Percentiles rank a stretch among this genome's conserved stretches.
These are phyloP conservation scores for Narthecium ossifragum DNA, from an alignment of 106 monocot genomes.

Conservation along the genomic window DNA sequence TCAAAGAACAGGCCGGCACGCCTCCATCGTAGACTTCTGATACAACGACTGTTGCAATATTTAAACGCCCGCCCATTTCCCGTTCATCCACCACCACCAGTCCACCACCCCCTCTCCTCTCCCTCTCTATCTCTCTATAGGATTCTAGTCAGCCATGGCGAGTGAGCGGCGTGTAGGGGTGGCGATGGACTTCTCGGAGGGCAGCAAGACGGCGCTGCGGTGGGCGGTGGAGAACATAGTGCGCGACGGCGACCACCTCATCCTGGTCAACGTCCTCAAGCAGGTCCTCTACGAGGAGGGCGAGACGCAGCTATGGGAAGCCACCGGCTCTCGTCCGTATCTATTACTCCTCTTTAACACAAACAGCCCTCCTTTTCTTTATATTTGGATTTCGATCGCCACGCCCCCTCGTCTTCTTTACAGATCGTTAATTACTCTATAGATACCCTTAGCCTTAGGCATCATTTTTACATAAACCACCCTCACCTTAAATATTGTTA, in stretches of 20 bases:
- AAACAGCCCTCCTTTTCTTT: not conserved
- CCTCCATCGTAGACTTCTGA: too few relatives aligned
- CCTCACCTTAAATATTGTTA: too few relatives aligned
- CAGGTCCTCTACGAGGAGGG: conserved; percentile 52
- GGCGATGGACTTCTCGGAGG: conserved; percentile 83
- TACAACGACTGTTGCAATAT: too few relatives aligned
- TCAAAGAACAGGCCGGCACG: too few relatives aligned
- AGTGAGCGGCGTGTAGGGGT: conserved; percentile 51
- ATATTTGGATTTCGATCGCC: not conserved
- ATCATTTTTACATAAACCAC: too few relatives aligned
- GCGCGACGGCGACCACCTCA: conserved; percentile 50
- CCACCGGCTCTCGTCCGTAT: conserved; percentile 70
- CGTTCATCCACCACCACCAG: too few relatives aligned
- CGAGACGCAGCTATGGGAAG: conserved; percentile 87
- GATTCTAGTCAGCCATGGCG: not conserved
- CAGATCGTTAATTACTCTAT: too few relatives aligned
- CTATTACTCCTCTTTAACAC: not conserved
- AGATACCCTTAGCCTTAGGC: too few relatives aligned
- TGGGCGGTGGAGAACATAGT: conserved; percentile 77
- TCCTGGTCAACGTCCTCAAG: conserved; percentile 59
- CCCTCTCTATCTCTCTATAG: too few relatives aligned
- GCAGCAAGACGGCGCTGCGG: conserved; percentile 73
- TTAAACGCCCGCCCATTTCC: too few relatives aligned
- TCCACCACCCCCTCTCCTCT: not conserved
- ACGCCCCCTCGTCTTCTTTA: too few relatives aligned